A percentile compares a stretch with the other conserved stretches of the same genome.
These are phyloP conservation scores for Myriosclerotinia scirpicola DNA, from an alignment of 2,329 filamentous ascomycete genomes.

Conservation along the genomic window DNA sequence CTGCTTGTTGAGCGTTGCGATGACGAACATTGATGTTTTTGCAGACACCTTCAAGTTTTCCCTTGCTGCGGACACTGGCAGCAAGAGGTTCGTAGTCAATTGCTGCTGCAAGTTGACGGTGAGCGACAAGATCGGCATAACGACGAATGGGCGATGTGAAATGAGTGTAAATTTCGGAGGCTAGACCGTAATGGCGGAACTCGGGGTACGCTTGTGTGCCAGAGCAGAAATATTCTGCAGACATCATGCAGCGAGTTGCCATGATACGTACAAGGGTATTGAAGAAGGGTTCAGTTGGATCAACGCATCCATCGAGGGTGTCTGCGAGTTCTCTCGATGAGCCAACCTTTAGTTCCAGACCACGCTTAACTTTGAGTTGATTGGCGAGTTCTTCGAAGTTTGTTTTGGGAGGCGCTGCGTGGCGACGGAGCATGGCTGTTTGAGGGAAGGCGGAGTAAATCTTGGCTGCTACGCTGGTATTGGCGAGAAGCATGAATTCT, in stretches of 20 bases:
- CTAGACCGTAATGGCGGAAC: slow-evolving; percentile 95
- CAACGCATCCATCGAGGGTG: slow-evolving; percentile 81
- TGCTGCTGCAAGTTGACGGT: slow-evolving; percentile 90
- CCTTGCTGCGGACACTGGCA: slow-evolving; percentile 74
- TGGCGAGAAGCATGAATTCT: slow-evolving; percentile 99
- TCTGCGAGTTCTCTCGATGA: slow-evolving; percentile 92
- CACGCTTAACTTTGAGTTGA: slow-evolving; percentile 85
- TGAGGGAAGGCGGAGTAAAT: slow-evolving; percentile 93
- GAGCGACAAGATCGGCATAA: slow-evolving; percentile 93
- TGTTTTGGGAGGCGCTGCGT: slow-evolving; percentile 87
- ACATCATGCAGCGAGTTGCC: slow-evolving; percentile 98
- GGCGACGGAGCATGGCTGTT: slow-evolving; percentile 88
- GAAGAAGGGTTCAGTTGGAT: slow-evolving; percentile 85
- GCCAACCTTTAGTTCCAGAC: slow-evolving; percentile 76
- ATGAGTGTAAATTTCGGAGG: slow-evolving; percentile 96
- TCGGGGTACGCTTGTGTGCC: slow-evolving; percentile 91
- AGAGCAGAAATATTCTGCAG: slow-evolving; percentile 95
- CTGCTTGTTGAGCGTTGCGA: slow-evolving; percentile 94
- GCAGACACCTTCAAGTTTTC: slow-evolving; percentile 88
- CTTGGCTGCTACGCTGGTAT: slow-evolving; percentile 87
- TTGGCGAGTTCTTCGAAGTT: slow-evolving; percentile 94
- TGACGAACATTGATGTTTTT: slow-evolving; percentile 98
- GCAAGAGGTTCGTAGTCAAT: slow-evolving; percentile 92
- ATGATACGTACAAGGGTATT: slow-evolving; percentile 98
- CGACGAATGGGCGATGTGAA: slow-evolving; percentile 97